Percentiles rank a stretch among this genome's conserved stretches.
Evolutionary conservation across 2,329 filamentous ascomycete genomes (phyloP).

Genomic region (Pseudopithomyces chartarum): DNA sequence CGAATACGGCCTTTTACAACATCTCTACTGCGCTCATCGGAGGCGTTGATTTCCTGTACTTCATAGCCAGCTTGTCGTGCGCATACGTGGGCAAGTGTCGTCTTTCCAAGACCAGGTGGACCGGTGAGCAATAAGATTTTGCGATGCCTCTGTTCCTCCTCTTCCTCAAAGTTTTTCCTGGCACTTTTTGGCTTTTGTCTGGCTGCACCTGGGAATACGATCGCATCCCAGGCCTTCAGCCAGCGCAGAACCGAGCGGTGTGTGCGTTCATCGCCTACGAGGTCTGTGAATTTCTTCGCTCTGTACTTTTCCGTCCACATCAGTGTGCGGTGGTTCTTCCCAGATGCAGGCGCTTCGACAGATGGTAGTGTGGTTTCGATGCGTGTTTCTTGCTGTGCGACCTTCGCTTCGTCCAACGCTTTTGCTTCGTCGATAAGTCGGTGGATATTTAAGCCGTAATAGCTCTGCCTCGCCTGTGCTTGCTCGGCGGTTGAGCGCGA

Average conservation of each 20-base stretch:
- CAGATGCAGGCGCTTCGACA: conserved; percentile 41
- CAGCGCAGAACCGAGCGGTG: conserved; percentile 89
- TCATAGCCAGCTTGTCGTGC: conserved; percentile 95
- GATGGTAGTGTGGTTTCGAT: conserved; percentile 39
- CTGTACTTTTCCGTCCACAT: conserved; percentile 99
- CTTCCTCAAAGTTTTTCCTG: conserved; percentile 57
- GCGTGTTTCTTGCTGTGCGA: conserved; percentile 27
- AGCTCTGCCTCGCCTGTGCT: conserved; percentile 73
- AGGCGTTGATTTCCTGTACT: conserved; percentile 96
- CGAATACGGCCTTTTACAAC: conserved; percentile 91
- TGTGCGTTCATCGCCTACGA: conserved; percentile 92
- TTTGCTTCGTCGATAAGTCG: conserved; percentile 74
- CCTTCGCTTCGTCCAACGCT: conserved; percentile 58
- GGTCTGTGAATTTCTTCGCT: conserved; percentile 86
- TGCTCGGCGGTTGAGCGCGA: conserved; percentile 66
- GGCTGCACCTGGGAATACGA: conserved; percentile 82
- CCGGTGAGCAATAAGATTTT: conserved; percentile 92
- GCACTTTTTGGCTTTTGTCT: conserved; percentile 60
- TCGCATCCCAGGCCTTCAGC: conserved; percentile 91
- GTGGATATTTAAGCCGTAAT: conserved; percentile 94
- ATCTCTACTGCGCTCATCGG: conserved; percentile 86
- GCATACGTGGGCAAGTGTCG: conserved; percentile 93
- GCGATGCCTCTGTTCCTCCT: conserved; percentile 79
- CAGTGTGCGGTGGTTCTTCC: conserved; percentile 53
- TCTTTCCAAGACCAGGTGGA: conserved; percentile 92